Conservation (phyloP, 2,329 filamentous ascomycete species). For the Xylaria sp. region DNA sequence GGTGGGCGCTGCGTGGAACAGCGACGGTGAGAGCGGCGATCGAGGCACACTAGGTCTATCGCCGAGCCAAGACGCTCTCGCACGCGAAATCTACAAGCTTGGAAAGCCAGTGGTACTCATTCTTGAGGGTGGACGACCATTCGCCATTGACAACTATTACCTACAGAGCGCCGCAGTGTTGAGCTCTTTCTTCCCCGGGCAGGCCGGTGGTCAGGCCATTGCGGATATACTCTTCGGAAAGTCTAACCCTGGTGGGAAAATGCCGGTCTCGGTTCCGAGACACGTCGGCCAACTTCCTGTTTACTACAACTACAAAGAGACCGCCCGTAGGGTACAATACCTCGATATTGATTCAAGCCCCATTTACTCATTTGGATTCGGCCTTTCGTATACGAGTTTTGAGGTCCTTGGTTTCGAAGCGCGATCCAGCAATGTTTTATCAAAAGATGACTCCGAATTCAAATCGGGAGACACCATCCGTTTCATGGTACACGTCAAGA, state of each 20-base stretch:
- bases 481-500: slow-evolving; percentile 51
- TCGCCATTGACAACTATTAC: slow-evolving; percentile 54
- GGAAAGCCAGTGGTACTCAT: slow-evolving; percentile 55
- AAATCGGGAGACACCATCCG: slow-evolving; percentile 45
- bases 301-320: slow-evolving; percentile 51
- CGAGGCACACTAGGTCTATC: slow-evolving; percentile 52
- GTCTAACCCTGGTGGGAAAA: slow-evolving; percentile 48
- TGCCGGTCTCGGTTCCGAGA: slow-evolving; percentile 50
- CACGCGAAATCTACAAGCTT: slow-evolving; percentile 51
- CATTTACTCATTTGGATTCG: slow-evolving; percentile 51
- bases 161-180: slow-evolving; percentile 52
- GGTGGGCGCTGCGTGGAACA: slow-evolving; percentile 57
- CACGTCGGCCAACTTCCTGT: slow-evolving; percentile 51
- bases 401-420: slow-evolving; percentile 44
- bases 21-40: slow-evolving; percentile 56
- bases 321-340: slow-evolving; percentile 45
- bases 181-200: slow-evolving; percentile 51
- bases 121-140: slow-evolving; percentile 55
- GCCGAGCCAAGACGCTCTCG: slow-evolving; percentile 52
- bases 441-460: slow-evolving; percentile 34
- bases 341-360: slow-evolving; percentile 47
- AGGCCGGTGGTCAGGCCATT: slow-evolving; percentile 50
- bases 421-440: slow-evolving; percentile 1
- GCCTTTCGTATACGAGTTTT: slow-evolving; percentile 50
- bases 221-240: slow-evolving; percentile 50